phyloP scores from a whole-genome alignment of 345 rosid genomes.

The Adansonia digitata region DNA sequence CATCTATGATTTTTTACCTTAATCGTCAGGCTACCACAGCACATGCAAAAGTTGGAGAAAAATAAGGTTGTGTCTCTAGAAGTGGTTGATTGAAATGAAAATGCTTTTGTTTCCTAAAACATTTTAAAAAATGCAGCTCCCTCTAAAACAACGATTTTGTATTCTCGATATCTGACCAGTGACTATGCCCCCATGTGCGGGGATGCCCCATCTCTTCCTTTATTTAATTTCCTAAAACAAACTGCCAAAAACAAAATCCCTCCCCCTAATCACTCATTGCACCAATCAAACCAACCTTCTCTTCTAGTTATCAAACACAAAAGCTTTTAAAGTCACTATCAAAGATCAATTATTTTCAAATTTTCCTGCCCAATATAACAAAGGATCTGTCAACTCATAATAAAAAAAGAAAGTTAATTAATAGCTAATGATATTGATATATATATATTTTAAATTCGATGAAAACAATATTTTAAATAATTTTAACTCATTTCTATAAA shows the following conservation, averaged over 20 bases:
- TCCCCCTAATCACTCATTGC: background rate
- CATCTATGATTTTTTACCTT: no score
- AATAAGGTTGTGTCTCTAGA: background rate
- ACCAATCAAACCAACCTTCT: conserved; percentile 4
- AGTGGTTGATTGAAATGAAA: conserved; percentile 18
- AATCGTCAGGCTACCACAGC: conserved; percentile 19
- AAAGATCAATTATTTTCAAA: conserved; percentile 9
- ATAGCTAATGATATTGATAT: no score
- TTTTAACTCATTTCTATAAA: no score
- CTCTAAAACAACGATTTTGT: conserved; percentile 7
- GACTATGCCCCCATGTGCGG: conserved; percentile 22
- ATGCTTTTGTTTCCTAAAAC: conserved; percentile 20
- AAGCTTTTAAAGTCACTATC: background rate
- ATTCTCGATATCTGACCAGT: conserved; percentile 21
- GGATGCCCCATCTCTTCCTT: conserved; percentile 29
- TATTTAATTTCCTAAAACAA: conserved; percentile 15
- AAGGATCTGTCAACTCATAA: background rate
- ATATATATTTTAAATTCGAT: no score
- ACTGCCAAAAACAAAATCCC: conserved; percentile 26
- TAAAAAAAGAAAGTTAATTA: no score
- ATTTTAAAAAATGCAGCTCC: background rate
- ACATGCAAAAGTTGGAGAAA: conserved; percentile 22
- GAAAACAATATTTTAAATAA: no score
- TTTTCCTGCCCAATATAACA: background rate
- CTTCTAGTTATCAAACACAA: conserved; percentile 1